Evolutionary conservation across 257 asterid genomes (phyloP).

Genomic region (Perilla frutescens): DNA sequence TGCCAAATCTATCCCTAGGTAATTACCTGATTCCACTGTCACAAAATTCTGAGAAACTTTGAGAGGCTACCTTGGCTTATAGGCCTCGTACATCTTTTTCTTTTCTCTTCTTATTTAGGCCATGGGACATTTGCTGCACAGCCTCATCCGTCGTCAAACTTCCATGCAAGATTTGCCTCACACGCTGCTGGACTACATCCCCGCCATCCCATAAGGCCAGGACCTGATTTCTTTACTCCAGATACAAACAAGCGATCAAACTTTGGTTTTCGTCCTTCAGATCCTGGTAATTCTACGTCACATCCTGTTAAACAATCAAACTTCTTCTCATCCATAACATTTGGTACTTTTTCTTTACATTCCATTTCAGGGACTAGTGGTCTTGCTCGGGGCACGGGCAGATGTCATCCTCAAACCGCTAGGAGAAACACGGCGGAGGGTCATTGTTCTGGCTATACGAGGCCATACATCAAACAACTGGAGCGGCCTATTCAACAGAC

Average conservation of each 20-base stretch:
- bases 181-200: constrained; percentile 14
- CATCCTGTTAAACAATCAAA: constrained; percentile 17
- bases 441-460: constrained; percentile 16
- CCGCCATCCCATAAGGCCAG: constrained; percentile 6
- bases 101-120: not conserved
- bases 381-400: constrained; percentile 1
- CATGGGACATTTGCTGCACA: not conserved
- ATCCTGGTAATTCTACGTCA: constrained; percentile 7
- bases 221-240: constrained; percentile 8
- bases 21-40: not conserved
- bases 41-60: not conserved
- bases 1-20: too few relatives aligned
- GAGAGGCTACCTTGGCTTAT: constrained; percentile 10
- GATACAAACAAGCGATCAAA: not conserved
- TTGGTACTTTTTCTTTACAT: constrained; percentile 9
- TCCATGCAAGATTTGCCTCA: constrained; percentile 15
- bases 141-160: constrained; percentile 16
- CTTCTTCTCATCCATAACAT: constrained; percentile 1
- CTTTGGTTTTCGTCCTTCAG: not conserved
- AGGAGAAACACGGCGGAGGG: constrained; percentile 3
- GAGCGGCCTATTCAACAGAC: constrained; percentile 30
- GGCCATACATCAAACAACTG: constrained; percentile 31
- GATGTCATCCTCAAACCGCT: constrained; percentile 9
- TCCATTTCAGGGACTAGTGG: constrained; percentile 28
- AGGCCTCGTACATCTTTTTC: constrained; percentile 23